phyloP scores from a whole-genome alignment of 257 asterid genomes.

The Knoxia roxburghii region DNA sequence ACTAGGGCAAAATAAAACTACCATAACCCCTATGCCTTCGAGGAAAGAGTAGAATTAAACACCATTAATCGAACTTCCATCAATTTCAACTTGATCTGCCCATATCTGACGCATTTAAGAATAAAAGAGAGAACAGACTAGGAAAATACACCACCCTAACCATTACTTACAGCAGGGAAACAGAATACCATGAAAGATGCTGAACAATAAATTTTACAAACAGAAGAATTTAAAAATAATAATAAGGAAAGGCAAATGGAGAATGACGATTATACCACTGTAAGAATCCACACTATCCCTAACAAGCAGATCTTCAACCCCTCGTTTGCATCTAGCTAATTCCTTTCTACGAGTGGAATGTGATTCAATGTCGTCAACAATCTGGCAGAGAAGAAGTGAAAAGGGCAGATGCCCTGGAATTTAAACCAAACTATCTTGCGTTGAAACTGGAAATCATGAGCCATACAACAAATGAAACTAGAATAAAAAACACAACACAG shows the following conservation, averaged over 20 bases:
- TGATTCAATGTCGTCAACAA: slow-evolving; percentile 65
- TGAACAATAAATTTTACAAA: neutral
- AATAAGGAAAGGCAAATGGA: slow-evolving; percentile 6
- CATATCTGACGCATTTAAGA: neutral
- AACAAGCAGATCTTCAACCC: slow-evolving; percentile 31
- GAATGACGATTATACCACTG: slow-evolving; percentile 18
- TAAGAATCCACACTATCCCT: slow-evolving; percentile 37
- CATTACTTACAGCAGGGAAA: neutral
- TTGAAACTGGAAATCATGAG: neutral
- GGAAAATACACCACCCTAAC: neutral
- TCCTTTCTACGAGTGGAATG: slow-evolving; percentile 42
- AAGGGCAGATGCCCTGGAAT: neutral
- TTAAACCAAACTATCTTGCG: neutral
- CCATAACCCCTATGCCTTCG: neutral
- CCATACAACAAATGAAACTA: neutral
- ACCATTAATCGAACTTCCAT: neutral
- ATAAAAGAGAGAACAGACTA: neutral
- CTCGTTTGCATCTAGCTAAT: slow-evolving; percentile 34
- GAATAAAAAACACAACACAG: neutral
- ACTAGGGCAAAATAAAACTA: neutral
- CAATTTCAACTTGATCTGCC: neutral
- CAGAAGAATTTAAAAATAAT: neutral
- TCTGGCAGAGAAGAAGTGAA: slow-evolving; percentile 37
- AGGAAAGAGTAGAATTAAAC: neutral
- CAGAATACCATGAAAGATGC: neutral